Conservation (phyloP, 164 flowering plant species). For the Chloranthus sessilifolius region DNA sequence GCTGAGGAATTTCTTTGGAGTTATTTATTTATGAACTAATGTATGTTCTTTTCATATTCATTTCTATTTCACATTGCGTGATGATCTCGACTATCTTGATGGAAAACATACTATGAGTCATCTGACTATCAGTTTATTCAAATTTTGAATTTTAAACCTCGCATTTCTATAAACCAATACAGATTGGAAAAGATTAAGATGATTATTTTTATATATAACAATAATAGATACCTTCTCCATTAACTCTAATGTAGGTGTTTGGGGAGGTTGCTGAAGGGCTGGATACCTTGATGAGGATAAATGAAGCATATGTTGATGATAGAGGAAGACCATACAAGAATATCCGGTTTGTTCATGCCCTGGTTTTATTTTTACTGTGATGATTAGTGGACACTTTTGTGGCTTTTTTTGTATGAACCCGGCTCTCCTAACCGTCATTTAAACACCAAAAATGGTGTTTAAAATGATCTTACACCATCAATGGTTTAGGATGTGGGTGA, state of each 20-base stretch:
- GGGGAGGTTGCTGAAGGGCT: conserved; percentile 92
- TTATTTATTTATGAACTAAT: no score
- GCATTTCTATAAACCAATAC: background rate
- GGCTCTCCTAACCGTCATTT: no score
- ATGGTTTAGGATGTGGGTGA: no score
- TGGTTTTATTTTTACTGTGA: background rate
- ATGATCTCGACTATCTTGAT: conserved; percentile 93
- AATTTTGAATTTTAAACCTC: no score
- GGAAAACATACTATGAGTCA: conserved; percentile 87
- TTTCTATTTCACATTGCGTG: conserved; percentile 91
- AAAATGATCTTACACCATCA: no score
- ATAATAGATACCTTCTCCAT: background rate
- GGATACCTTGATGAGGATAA: conserved; percentile 78
- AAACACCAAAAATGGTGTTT: no score
- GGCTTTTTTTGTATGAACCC: background rate
- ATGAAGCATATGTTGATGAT: conserved; percentile 91
- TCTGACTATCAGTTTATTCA: background rate
- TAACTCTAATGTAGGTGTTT: conserved; percentile 51
- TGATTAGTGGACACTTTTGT: background rate
- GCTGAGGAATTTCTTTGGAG: no score
- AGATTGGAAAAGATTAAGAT: no score
- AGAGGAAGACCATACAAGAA: conserved; percentile 81
- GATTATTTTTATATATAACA: no score
- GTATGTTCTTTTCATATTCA: no score
- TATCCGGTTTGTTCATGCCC: conserved; percentile 45